Evolutionary conservation across 129 eudicot species (phyloP).

Genomic region (Centaurea solstitialis): DNA sequence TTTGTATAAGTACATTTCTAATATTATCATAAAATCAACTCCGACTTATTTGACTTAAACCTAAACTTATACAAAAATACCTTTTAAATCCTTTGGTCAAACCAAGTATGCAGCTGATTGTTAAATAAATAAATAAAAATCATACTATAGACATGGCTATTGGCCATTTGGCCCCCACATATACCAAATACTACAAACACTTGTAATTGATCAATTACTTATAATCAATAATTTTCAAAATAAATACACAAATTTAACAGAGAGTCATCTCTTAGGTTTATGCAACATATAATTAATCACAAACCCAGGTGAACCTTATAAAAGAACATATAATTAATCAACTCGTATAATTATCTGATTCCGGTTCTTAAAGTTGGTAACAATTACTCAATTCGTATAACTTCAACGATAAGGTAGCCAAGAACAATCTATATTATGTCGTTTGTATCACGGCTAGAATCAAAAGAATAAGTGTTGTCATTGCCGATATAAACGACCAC

Average conservation of each 20-base stretch:
- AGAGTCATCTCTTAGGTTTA: too few species aligned
- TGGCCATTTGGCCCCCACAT: too few species aligned
- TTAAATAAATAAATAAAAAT: background rate
- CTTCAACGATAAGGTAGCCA: too few species aligned
- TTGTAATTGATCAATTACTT: background rate
- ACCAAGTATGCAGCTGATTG: background rate
- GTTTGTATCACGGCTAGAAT: conserved; percentile 68
- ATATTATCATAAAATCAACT: too few species aligned
- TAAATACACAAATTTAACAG: background rate
- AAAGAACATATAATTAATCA: too few species aligned
- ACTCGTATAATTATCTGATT: too few species aligned
- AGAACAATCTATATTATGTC: conserved; percentile 47
- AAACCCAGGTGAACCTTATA: too few species aligned
- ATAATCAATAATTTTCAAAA: background rate
- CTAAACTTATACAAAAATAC: background rate
- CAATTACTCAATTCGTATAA: too few species aligned
- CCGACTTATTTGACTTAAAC: background rate
- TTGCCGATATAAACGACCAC: conserved; percentile 77
- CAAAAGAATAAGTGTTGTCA: conserved; percentile 67
- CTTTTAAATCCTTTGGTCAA: background rate
- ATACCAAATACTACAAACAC: background rate
- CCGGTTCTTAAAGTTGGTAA: too few species aligned
- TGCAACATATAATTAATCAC: too few species aligned
- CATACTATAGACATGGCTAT: too few species aligned
- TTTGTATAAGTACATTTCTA: too few species aligned